phyloP scores from a whole-genome alignment of 768 basidiomycete species.

The Hypsizygus marmoreus region DNA sequence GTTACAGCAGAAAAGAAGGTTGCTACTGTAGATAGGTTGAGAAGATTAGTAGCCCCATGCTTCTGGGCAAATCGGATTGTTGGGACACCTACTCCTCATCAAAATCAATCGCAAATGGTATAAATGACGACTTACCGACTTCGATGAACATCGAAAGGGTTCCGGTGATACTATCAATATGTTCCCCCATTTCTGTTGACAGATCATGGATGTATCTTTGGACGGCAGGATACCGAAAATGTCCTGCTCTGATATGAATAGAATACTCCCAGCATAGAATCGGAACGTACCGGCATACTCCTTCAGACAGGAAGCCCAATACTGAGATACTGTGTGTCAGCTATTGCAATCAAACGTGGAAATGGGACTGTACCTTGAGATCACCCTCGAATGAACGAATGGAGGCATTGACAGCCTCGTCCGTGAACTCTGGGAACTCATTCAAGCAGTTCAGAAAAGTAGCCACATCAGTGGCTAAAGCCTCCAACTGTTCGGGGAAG shows the following conservation, averaged over 20 bases:
- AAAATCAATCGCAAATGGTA: constrained; percentile 1
- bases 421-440: constrained; percentile 78
- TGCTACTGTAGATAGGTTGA: constrained; percentile 75
- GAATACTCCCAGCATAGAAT: not conserved
- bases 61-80: constrained; percentile 78
- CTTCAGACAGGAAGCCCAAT: constrained; percentile 73
- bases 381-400: constrained; percentile 71
- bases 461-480: constrained; percentile 63
- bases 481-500: constrained; percentile 66
- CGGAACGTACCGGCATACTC: constrained; percentile 55
- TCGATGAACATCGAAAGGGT: constrained; percentile 76
- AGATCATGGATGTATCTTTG: constrained; percentile 76
- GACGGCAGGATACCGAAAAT: constrained; percentile 72
- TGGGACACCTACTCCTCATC: constrained; percentile 56
- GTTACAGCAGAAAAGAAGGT: constrained; percentile 80
- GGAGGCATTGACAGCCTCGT: constrained; percentile 69
- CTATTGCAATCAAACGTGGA: constrained; percentile 1
- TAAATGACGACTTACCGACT: constrained; percentile 50
- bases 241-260: constrained; percentile 40
- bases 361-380: constrained; percentile 48
- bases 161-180: constrained; percentile 66
- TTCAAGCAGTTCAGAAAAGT: constrained; percentile 72
- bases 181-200: constrained; percentile 73
- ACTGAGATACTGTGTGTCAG: constrained; percentile 44
- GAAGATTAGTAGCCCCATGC: constrained; percentile 66